Evolutionary conservation across 164 flowering plant species (phyloP).

Genomic region (Aristolochia californica): DNA sequence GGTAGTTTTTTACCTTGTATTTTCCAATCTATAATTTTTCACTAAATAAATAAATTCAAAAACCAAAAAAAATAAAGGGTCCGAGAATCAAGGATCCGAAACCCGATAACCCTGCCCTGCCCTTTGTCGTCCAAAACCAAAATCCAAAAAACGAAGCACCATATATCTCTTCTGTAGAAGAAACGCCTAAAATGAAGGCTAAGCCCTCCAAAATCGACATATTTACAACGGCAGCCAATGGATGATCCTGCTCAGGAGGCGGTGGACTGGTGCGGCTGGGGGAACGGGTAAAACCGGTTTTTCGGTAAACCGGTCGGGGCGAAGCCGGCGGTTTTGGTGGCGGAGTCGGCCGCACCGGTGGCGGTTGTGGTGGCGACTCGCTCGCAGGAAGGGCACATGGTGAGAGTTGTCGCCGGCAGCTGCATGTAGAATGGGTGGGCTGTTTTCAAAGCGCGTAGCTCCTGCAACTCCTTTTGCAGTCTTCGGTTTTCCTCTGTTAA

Average conservation of each 20-base stretch:
- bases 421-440: constrained; percentile 78
- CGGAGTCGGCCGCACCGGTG: constrained; percentile 10
- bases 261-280: constrained; percentile 20
- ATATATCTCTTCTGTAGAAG: no score
- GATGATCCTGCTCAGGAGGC: constrained; percentile 6
- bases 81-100: no score
- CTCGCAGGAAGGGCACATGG: constrained; percentile 92
- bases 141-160: no score
- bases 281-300: constrained; percentile 18
- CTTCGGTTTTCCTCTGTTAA: constrained; percentile 84
- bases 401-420: constrained; percentile 85
- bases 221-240: constrained; percentile 2
- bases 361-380: constrained; percentile 49
- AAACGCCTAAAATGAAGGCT: no score
- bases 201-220: background rate
- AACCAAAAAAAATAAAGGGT: no score
- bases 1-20: no score
- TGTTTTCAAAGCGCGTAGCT: constrained; percentile 63
- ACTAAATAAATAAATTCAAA: no score
- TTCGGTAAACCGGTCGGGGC: constrained; percentile 4
- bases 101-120: no score
- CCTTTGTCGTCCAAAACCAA: no score
- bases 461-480: constrained; percentile 76
- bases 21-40: no score
- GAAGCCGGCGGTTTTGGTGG: background rate